Conservation (phyloP, 331 rosid genomes). For the Telfairia occidentalis region DNA sequence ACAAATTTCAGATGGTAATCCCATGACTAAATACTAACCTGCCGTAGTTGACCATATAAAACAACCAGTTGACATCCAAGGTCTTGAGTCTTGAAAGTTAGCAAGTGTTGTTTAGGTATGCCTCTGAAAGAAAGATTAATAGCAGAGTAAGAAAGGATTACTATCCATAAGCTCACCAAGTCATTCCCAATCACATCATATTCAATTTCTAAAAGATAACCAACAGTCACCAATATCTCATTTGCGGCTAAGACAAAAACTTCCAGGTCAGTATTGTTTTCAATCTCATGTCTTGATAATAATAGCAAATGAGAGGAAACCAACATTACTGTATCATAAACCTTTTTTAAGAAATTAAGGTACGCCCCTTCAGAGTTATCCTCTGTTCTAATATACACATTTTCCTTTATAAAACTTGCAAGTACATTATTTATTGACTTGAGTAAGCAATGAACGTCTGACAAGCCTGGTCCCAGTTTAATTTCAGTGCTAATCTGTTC, state of each 20-base stretch:
- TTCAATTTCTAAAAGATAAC: constrained; percentile 72
- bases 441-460: constrained; percentile 37
- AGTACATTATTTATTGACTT: constrained; percentile 54
- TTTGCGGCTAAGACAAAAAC: constrained; percentile 27
- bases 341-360: constrained; percentile 57
- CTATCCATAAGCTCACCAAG: constrained; percentile 55
- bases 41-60: constrained; percentile 80
- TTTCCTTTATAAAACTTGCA: constrained; percentile 57
- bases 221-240: constrained; percentile 49
- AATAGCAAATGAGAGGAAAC: constrained; percentile 35
- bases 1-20: constrained; percentile 8
- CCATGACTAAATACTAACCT: constrained; percentile 42
- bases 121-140: constrained; percentile 29
- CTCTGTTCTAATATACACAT: constrained; percentile 71
- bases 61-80: constrained; percentile 58
- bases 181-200: constrained; percentile 68
- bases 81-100: constrained; percentile 31
- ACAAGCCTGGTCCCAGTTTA: constrained; percentile 27
- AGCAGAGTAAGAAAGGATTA: constrained; percentile 43
- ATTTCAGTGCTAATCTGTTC: constrained; percentile 21
- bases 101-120: constrained; percentile 24
- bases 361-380: constrained; percentile 58
- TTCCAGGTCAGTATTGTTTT: constrained; percentile 21
- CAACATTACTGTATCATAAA: constrained; percentile 35
- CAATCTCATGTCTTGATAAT: constrained; percentile 23